Evolutionary conservation across 1,284 basidiomycete genomes (phyloP).

Genomic region (Malassezia equina): DNA sequence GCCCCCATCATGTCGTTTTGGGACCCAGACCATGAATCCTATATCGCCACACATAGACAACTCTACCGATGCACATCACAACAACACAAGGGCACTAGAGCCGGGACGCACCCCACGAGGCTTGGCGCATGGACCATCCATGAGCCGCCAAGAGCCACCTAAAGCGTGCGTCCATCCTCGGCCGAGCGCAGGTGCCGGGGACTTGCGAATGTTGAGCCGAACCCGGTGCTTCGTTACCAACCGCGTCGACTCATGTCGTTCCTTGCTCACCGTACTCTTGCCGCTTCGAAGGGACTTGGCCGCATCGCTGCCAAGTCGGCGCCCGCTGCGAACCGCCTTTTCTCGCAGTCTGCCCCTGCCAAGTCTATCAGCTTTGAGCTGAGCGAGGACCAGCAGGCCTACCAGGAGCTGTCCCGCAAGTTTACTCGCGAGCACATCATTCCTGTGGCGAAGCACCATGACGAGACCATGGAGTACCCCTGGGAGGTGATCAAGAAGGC

Average conservation of each 20-base stretch:
- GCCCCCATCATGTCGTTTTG: too few relatives aligned
- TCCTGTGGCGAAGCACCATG: constrained; percentile 51
- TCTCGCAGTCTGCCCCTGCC: constrained; percentile 10
- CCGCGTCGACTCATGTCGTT: not conserved
- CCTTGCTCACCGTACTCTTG: constrained; percentile 1
- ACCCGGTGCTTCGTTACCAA: not conserved
- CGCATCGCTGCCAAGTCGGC: not conserved
- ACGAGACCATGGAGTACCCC: constrained; percentile 51
- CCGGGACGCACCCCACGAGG: too few relatives aligned
- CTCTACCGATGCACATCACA: too few relatives aligned
- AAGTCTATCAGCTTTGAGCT: constrained; percentile 33
- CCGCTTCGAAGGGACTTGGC: constrained; percentile 4
- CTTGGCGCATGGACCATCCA: not conserved
- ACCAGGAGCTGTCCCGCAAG: constrained; percentile 50
- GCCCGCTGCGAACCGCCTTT: constrained; percentile 10
- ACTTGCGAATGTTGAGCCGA: not conserved
- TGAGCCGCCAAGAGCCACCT: not conserved
- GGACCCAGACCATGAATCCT: too few relatives aligned
- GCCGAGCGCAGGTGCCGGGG: not conserved
- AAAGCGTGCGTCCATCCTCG: not conserved
- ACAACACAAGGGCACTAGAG: too few relatives aligned
- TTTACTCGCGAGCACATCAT: constrained; percentile 53
- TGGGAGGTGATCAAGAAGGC: constrained; percentile 54
- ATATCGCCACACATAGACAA: too few relatives aligned
- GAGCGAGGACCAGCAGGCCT: constrained; percentile 48